phyloP scores from a whole-genome alignment of 371 early-diverging fungal species.

The Batkoa obscura region DNA sequence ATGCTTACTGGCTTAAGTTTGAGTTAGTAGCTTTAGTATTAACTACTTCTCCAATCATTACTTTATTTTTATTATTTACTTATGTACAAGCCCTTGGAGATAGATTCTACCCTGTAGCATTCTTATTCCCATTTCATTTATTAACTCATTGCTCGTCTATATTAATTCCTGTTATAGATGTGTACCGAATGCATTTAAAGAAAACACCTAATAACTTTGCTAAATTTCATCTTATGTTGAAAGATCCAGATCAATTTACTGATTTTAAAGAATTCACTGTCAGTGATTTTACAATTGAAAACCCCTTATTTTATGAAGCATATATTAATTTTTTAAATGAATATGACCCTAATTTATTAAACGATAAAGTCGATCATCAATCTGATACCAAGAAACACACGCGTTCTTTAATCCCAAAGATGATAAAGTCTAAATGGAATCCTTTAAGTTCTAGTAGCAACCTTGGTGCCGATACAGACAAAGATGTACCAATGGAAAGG shows the following conservation, averaged over 20 bases:
- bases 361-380: background rate
- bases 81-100: background rate
- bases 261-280: slow-evolving; percentile 3
- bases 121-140: background rate
- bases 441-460: background rate
- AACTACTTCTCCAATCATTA: background rate
- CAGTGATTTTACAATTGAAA: background rate
- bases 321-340: background rate
- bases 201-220: background rate
- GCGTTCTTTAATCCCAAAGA: background rate
- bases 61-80: background rate
- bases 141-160: background rate
- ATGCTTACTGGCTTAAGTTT: background rate
- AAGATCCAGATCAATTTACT: background rate
- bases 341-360: background rate
- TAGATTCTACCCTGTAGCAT: background rate
- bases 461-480: background rate
- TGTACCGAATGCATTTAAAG: background rate
- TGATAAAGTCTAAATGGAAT: background rate
- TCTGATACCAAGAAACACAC: background rate
- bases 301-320: background rate
- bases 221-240: background rate
- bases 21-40: background rate
- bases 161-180: background rate
- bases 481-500: background rate